Evolutionary conservation across 2,329 filamentous ascomycete species (phyloP), one percentile per base, ranked within the genome.

Genomic region (Hortaea werneckii): DNA sequence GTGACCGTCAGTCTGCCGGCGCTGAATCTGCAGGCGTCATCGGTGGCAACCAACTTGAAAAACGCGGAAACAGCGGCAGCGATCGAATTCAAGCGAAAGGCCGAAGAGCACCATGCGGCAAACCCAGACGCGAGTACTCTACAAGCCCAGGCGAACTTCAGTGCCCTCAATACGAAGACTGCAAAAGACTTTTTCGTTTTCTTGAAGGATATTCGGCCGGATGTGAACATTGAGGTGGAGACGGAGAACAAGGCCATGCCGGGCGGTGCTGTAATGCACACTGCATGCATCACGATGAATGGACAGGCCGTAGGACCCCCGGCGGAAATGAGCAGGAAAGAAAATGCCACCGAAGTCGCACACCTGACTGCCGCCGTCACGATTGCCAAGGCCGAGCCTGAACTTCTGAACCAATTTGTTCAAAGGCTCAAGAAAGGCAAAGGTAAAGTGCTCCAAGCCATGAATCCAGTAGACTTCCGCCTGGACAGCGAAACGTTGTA

Each of bases 41-140:
- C 59, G 20, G 47, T 51, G 29, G 64, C 58, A 4, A 46, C 48
- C 8, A 54, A 58, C 13, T 41, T 59, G 8, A 47, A 46, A 11
- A 45, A 45, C 9, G 66, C 66, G 1, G 64, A 69, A 47, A 54
- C 59, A 30, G 56, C 60, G 8, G 69, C 67, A 27, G 60, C 58
- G 27, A 45, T 67, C 3, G 54, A 57, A 9, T 70, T 71, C 53
- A 70, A 70, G 50, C 58, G 28, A 38, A 61, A 44, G 65, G 63
- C 2, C 65, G 68, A 44, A 39, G 55, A 57, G 48, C 59, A 58
- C 47, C 59, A 64, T 26, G 37, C 13, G 9, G 37, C 37, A 13
- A 39, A 26, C 13, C 11, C 10, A 8, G 13, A 39, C 7, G 20
- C 20, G 20, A 20, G 20, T 20, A 20, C 20, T 20, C 7, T 39